phyloP scores from a whole-genome alignment of 768 basidiomycete species.

The Russula dissimulans region DNA sequence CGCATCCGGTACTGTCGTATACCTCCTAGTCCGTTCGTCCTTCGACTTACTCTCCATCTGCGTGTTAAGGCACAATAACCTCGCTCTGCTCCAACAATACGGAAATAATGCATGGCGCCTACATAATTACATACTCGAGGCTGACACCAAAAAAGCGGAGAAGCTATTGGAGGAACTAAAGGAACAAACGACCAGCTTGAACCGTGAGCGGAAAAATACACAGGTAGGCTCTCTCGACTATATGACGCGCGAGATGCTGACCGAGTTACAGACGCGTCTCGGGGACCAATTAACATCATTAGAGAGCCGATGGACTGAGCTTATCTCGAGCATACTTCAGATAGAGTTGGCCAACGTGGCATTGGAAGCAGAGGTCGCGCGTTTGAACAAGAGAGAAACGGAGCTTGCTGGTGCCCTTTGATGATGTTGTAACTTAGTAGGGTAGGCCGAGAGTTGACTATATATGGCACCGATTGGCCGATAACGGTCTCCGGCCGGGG shows the following conservation, averaged over 20 bases:
- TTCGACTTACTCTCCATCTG: not conserved
- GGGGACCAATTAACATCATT: constrained; percentile 73
- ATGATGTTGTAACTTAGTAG: constrained; percentile 4
- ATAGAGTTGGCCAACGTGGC: constrained; percentile 94
- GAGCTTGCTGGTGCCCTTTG: constrained; percentile 41
- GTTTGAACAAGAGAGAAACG: constrained; percentile 47
- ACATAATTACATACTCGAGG: constrained; percentile 82
- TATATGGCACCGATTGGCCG: constrained; percentile 9
- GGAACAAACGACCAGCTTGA: constrained; percentile 73
- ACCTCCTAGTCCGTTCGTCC: not conserved
- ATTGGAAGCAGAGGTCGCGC: constrained; percentile 69
- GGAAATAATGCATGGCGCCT: constrained; percentile 88
- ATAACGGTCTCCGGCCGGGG: constrained; percentile 1
- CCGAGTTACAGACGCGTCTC: constrained; percentile 48
- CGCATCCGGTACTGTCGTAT: constrained; percentile 48
- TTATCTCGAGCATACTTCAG: constrained; percentile 84
- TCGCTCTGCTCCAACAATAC: constrained; percentile 74
- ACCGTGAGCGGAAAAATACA: constrained; percentile 77
- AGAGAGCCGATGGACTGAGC: constrained; percentile 87
- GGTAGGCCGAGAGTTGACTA: constrained; percentile 1
- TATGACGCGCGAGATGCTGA: not conserved
- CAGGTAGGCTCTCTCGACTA: constrained; percentile 41
- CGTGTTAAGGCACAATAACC: constrained; percentile 61
- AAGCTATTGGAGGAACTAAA: constrained; percentile 67
- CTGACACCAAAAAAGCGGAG: constrained; percentile 63